These are phyloP conservation scores for Hemileia vastatrix DNA, from an alignment of 1,284 basidiomycete genomes.

Conservation along the genomic window DNA sequence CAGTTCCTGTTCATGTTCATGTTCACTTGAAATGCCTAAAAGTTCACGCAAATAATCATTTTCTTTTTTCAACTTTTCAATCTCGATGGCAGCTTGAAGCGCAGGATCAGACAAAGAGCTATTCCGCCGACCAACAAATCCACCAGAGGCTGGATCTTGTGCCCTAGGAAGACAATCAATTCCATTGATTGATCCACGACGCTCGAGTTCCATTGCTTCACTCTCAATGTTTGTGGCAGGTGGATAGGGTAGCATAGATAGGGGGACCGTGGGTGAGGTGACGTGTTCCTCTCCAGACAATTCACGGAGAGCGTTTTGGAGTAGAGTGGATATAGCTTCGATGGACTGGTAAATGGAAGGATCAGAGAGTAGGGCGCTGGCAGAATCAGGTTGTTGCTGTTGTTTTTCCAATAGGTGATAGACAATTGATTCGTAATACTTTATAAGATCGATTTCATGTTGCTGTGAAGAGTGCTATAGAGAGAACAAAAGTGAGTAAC, in stretches of 20 bases:
- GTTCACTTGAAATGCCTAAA: constrained; percentile 54
- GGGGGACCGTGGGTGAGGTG: constrained; percentile 15
- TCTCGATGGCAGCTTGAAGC: constrained; percentile 70
- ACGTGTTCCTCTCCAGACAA: constrained; percentile 30
- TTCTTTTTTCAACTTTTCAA: constrained; percentile 64
- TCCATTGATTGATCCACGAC: constrained; percentile 6
- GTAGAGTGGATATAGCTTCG: constrained; percentile 15
- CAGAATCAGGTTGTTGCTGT: constrained; percentile 42
- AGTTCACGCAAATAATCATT: constrained; percentile 65
- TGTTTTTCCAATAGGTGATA: constrained; percentile 58
- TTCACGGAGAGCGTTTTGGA: constrained; percentile 17
- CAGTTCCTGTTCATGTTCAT: no score
- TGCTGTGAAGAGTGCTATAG: constrained; percentile 74
- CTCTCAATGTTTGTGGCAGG: constrained; percentile 31
- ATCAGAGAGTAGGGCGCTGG: constrained; percentile 52
- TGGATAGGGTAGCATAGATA: constrained; percentile 23
- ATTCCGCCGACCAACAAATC: constrained; percentile 15
- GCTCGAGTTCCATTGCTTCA: constrained; percentile 45
- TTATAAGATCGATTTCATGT: constrained; percentile 76
- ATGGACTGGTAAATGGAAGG: constrained; percentile 13
- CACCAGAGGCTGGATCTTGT: constrained; percentile 14
- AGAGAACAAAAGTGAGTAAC: neutral
- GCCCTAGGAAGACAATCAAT: constrained; percentile 16
- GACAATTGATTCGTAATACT: constrained; percentile 84
- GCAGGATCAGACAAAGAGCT: constrained; percentile 59